Evolutionary conservation across 768 basidiomycete species (phyloP).

Genomic region (Gyrodon lividus): DNA sequence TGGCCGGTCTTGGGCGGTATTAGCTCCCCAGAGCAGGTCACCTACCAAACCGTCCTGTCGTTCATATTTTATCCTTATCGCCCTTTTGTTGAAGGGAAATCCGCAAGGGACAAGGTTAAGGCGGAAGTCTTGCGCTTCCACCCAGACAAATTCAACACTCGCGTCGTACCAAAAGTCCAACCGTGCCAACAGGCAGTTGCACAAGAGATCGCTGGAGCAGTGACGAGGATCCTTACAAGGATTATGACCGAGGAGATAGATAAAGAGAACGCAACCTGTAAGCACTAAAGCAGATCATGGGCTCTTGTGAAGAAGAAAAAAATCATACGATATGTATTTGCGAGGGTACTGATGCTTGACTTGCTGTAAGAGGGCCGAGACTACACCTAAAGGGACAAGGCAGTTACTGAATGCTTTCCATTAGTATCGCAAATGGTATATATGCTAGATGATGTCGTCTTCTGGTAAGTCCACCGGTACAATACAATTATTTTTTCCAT

Average conservation of each 20-base stretch:
- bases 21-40: constrained; percentile 32
- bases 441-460: too few relatives aligned
- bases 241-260: constrained; percentile 27
- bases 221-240: constrained; percentile 42
- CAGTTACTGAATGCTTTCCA: too few relatives aligned
- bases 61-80: constrained; percentile 43
- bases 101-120: constrained; percentile 36
- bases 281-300: neutral
- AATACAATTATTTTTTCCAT: too few relatives aligned
- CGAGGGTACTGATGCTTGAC: neutral
- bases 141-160: constrained; percentile 50
- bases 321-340: neutral
- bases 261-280: neutral
- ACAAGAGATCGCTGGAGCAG: constrained; percentile 35
- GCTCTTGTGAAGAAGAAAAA: neutral
- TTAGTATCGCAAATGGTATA: too few relatives aligned
- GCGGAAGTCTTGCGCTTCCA: constrained; percentile 54
- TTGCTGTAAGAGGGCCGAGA: too few relatives aligned
- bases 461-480: too few relatives aligned
- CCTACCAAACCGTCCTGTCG: constrained; percentile 29
- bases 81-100: constrained; percentile 29
- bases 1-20: constrained; percentile 41
- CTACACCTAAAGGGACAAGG: too few relatives aligned
- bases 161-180: constrained; percentile 35
- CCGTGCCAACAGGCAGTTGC: constrained; percentile 33